Percentiles rank a stretch among this genome's conserved stretches.
phyloP scores from a whole-genome alignment of 1,284 basidiomycete species.

The Puccinia polysora region DNA sequence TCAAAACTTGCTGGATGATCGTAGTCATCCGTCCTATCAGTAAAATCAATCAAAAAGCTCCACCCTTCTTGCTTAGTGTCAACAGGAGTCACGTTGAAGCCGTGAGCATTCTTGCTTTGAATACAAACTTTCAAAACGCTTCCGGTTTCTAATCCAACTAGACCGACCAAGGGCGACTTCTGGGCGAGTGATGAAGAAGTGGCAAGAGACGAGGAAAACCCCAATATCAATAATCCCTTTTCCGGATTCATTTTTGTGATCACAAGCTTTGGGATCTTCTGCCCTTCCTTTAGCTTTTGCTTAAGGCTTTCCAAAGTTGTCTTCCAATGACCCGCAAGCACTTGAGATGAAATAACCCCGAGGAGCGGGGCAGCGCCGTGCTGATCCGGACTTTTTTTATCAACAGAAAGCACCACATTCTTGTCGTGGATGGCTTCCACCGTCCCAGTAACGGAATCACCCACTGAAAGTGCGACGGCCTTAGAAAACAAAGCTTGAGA shows the following conservation, averaged over 20 bases:
- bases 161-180: no score
- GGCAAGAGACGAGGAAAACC: slow-evolving; percentile 50
- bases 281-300: slow-evolving; percentile 64
- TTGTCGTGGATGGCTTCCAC: slow-evolving; percentile 77
- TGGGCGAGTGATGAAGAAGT: neutral
- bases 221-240: slow-evolving; percentile 80
- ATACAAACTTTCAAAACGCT: slow-evolving; percentile 6
- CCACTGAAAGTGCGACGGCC: slow-evolving; percentile 63
- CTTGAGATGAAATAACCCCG: slow-evolving; percentile 77
- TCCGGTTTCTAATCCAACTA: slow-evolving; percentile 7
- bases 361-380: neutral
- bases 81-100: slow-evolving; percentile 19
- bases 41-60: slow-evolving; percentile 38
- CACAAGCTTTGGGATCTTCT: slow-evolving; percentile 70
- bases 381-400: slow-evolving; percentile 65
- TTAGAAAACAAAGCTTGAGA: neutral
- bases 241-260: slow-evolving; percentile 86
- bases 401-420: slow-evolving; percentile 64
- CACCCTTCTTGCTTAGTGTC: neutral
- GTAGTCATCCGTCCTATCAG: slow-evolving; percentile 35
- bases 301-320: slow-evolving; percentile 68
- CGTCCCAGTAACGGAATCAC: slow-evolving; percentile 66
- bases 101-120: neutral
- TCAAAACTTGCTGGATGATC: neutral
- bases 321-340: slow-evolving; percentile 75